A percentile compares a stretch with the other conserved stretches of the same genome.
phyloP scores from a whole-genome alignment of 176 grass and related monocot genomes.

The Thalia dealbata region DNA sequence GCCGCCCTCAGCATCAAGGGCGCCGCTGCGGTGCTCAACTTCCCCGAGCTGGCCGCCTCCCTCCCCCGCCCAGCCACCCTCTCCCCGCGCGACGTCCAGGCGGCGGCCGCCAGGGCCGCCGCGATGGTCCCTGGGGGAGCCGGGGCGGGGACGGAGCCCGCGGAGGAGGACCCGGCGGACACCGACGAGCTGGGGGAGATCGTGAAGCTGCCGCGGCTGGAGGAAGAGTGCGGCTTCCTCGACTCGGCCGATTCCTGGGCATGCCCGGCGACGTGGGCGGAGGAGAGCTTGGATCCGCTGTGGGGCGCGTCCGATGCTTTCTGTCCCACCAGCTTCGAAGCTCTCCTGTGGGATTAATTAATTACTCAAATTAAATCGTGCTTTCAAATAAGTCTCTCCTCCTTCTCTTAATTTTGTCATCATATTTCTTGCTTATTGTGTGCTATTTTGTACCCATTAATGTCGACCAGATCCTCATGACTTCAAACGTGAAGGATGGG shows the following conservation, averaged over 20 bases:
- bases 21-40: constrained; percentile 8
- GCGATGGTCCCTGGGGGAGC: background rate
- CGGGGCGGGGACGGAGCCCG: background rate
- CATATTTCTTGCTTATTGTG: background rate
- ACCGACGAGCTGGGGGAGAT: constrained; percentile 8
- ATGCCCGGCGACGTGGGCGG: background rate
- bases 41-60: constrained; percentile 2
- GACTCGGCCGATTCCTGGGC: constrained; percentile 1
- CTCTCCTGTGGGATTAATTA: background rate
- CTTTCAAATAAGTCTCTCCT: background rate
- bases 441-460: background rate
- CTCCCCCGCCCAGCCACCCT: constrained; percentile 4
- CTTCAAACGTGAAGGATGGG: no score
- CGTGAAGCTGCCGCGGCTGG: constrained; percentile 10
- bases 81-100: constrained; percentile 1
- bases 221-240: background rate
- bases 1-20: constrained; percentile 34
- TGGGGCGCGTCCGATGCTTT: background rate
- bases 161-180: background rate
- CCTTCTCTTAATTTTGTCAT: constrained; percentile 1
- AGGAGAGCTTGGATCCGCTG: background rate
- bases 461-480: no score
- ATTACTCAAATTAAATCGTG: no score
- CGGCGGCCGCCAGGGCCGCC: background rate
- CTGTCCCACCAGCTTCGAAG: background rate